A percentile compares a stretch with the other conserved stretches of the same genome.
These are phyloP conservation scores for Tetracladium maxilliforme DNA, from an alignment of 2,329 filamentous ascomycete genomes.

Conservation along the genomic window DNA sequence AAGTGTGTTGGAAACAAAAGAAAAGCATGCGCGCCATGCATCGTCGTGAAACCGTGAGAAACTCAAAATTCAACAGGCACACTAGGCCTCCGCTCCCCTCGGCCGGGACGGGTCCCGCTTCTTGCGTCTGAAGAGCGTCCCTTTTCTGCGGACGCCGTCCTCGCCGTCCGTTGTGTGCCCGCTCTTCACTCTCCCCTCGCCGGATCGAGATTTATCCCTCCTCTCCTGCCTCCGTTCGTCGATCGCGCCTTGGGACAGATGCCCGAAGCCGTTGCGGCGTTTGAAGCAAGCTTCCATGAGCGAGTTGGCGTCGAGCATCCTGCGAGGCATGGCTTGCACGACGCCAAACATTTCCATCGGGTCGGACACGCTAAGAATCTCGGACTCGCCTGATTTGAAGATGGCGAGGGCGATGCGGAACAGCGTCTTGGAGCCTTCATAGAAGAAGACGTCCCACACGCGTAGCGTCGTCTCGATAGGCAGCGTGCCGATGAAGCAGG, in stretches of 20 bases:
- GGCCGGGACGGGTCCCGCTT: no score
- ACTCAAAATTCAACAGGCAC: no score
- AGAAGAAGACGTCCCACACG: constrained; percentile 93
- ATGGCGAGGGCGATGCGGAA: constrained; percentile 85
- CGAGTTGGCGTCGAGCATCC: constrained; percentile 66
- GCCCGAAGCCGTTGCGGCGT: constrained; percentile 64
- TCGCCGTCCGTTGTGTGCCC: no score
- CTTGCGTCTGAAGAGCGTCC: no score
- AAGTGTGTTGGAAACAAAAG: no score
- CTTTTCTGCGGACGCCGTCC: no score
- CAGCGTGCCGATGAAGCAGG: constrained; percentile 81
- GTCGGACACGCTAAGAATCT: constrained; percentile 67
- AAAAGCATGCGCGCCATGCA: no score
- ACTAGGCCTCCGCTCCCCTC: no score
- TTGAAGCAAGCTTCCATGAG: constrained; percentile 76
- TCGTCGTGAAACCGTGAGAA: no score
- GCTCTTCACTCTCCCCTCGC: constrained; percentile 21
- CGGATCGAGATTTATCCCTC: no score
- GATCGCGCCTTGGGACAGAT: constrained; percentile 68
- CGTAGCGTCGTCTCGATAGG: constrained; percentile 84
- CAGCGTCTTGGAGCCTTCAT: constrained; percentile 84
- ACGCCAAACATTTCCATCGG: constrained; percentile 95
- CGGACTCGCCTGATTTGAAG: constrained; percentile 73
- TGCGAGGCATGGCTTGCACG: constrained; percentile 73
- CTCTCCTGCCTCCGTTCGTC: constrained; percentile 62